Percentiles rank a stretch among this genome's conserved stretches.
Evolutionary conservation across 163 green algal species (phyloP).

Genomic region (Scenedesmus sp.): DNA sequence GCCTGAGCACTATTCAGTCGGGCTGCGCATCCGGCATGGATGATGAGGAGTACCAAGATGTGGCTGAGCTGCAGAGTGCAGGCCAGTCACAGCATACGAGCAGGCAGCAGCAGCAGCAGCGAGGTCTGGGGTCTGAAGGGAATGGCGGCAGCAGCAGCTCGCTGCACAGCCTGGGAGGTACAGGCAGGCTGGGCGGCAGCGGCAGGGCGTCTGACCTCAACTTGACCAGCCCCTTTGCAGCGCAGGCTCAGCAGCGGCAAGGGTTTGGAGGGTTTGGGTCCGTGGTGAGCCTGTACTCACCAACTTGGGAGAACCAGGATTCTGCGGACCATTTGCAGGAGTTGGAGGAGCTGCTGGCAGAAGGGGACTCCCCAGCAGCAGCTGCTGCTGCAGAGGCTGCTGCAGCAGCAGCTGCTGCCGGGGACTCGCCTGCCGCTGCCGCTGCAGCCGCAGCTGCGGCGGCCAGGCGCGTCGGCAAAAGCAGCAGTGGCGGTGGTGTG

Average conservation of each 20-base stretch:
- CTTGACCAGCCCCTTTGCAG: slow-evolving; percentile 27
- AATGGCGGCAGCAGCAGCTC: not conserved
- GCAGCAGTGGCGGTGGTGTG: slow-evolving; percentile 5
- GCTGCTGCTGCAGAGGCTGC: not conserved
- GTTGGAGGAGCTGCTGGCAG: not conserved
- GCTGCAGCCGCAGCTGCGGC: not conserved
- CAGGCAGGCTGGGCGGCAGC: not conserved
- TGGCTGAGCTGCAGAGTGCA: not conserved
- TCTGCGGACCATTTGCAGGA: not conserved
- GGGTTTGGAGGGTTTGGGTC: slow-evolving; percentile 44
- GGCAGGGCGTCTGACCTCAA: not conserved
- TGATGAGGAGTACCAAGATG: not conserved
- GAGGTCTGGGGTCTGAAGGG: not conserved
- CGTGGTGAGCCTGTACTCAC: slow-evolving; percentile 15
- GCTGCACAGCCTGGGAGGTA: not conserved
- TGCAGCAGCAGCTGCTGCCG: slow-evolving; percentile 30
- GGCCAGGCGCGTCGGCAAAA: not conserved
- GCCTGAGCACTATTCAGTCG: slow-evolving; percentile 25
- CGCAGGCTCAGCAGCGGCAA: not conserved
- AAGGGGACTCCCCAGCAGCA: not conserved
- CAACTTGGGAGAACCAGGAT: not conserved
- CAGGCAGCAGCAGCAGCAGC: slow-evolving; percentile 2
- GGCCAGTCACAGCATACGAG: not conserved
- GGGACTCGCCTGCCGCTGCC: not conserved
- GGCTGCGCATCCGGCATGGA: not conserved